Evolutionary conservation across 2,329 filamentous ascomycete genomes (phyloP), one percentile per base, ranked within the genome.

Genomic region (Tolypocladium endophyticum): DNA sequence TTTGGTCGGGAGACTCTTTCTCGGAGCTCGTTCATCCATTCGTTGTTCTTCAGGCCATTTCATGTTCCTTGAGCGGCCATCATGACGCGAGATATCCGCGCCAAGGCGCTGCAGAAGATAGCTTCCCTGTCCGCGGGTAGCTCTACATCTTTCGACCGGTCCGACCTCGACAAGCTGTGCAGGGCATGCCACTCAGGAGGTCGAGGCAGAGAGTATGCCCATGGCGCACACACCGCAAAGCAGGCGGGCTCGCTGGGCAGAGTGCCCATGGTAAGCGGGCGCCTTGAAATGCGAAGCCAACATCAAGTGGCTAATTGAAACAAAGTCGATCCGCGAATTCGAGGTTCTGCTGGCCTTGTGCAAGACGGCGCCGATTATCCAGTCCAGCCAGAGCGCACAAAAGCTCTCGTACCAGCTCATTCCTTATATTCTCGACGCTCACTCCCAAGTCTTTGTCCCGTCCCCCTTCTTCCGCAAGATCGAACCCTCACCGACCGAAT

Each of bases 271-370:
- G 85, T 87, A 76, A 64, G 72, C 60, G 43, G 23, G 14, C 6
- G 11, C 20, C 30, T 4, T 23, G 20, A 54, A 54, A 9, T 14
- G 30, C 12, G 30, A 36, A 20, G 20, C 50, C 30, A 6, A 14
- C 8, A 7, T 11, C 20, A 14, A n/a, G 4, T 23, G 50, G 12
- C 50, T 70, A 64, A 70, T 60, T 56, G 38, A 60, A 58, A 25
- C 28, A 71, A 71, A 95, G 91, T 90, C 87, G 58, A 85, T 92
- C 58, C 87, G 90, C 68, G 95, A 99, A 78, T 87, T 96, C 66
- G 93, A 99, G 73, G 89, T 96, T 58, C 81, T 99, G 33, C 77
- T 97, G 33, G 91, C 94, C 52, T 81, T 99, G 33, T 97, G 93
- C 79, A 93, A 92, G 75, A 90, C 93, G 58, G 90, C 92, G 4